Evolutionary conservation across 345 rosid species (phyloP), one percentile per base, ranked within the genome.

Genomic region (Brassica juncea): DNA sequence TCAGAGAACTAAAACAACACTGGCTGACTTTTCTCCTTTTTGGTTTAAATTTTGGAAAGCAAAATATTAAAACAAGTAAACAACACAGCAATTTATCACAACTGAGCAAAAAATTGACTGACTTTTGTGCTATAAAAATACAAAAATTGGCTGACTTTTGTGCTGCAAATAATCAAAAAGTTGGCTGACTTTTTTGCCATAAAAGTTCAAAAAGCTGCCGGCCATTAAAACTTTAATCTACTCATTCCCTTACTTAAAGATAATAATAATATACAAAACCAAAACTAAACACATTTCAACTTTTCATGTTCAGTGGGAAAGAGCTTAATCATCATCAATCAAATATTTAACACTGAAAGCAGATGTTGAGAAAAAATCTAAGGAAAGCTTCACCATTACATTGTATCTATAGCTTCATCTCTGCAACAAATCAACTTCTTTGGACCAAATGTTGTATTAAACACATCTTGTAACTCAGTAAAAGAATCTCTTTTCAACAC

Each of bases 401-500:
- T 49, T 10, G 70, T 66, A 49, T 49, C 57, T 49, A 49, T n/a
- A 5, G 57, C 57, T 49, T 49, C 57, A 55, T 68, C 68, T 69
- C 35, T 16, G 80, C 31, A 76, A 68, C 59, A 57, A 58, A 28
- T 9, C 59, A 75, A 75, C 67, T 12, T 27, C 3, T 30, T 47
- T 2, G 34, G 6, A 69, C 61, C 69, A 60, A 14, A 44, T 44
- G 49, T 16, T 47, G 54, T 62, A 61, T 23, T 9, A 61, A 69
- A 60, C 37, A 70, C 55, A 61, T 61, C 30, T 32, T 3, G 25
- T 10, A 54, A 54, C 23, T 54, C 59, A 2, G 59, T 54, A 54
- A 28, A 72, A 71, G 49, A 55, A 78, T 66, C 67, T 71, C 66
- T 27, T 60, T n/a, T 49, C 57, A 49, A 63, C 65, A 77, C 39